Conservation (phyloP, 202 grass and related monocot genomes). For the Carex sylvatica region DNA sequence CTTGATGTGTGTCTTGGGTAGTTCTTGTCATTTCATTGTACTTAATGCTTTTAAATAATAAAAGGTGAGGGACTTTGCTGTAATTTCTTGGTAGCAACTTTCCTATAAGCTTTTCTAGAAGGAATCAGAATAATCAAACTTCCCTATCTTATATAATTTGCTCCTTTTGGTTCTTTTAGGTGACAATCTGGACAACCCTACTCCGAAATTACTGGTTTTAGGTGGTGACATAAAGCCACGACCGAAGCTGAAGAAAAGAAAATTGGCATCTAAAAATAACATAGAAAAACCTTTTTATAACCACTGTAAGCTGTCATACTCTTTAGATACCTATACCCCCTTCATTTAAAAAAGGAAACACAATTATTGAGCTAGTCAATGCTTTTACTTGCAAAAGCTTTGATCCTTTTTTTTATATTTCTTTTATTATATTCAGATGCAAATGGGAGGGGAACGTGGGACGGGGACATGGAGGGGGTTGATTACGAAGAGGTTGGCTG, state of each 20-base stretch:
- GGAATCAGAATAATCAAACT: background rate
- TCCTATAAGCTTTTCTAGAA: background rate
- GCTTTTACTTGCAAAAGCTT: background rate
- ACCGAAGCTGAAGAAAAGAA: conserved; percentile 24
- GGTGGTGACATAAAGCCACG: conserved; percentile 66
- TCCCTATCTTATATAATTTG: background rate
- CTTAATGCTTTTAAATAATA: background rate
- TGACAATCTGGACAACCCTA: background rate
- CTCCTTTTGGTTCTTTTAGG: conserved; percentile 8
- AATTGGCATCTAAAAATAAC: background rate
- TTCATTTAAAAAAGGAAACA: background rate
- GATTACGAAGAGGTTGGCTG: conserved; percentile 85
- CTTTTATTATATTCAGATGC: conserved; percentile 46
- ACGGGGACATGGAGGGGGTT: conserved; percentile 67
- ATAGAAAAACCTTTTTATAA: conserved; percentile 52
- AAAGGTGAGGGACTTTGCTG: background rate
- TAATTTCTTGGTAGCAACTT: background rate
- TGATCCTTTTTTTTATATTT: background rate
- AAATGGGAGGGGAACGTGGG: conserved; percentile 70
- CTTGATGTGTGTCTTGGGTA: background rate
- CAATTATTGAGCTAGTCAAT: background rate
- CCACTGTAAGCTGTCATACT: conserved; percentile 59
- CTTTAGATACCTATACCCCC: background rate
- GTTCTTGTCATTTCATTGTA: background rate
- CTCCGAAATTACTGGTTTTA: conserved; percentile 61